These are phyloP conservation scores for Penicillium sp. DNA, from an alignment of 2,329 filamentous ascomycete genomes.

Conservation along the genomic window DNA sequence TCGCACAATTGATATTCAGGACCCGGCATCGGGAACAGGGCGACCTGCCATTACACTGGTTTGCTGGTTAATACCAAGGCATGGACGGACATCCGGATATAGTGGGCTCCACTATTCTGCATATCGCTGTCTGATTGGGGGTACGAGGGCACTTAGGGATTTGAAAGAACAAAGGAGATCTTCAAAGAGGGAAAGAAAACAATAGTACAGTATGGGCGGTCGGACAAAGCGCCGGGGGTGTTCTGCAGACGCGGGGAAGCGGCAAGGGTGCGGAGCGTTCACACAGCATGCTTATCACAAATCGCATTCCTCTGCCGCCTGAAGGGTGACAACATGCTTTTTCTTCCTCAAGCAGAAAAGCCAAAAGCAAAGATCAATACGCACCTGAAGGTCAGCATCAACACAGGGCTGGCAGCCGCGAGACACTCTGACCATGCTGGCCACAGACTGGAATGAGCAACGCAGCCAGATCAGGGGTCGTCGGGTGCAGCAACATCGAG, in stretches of 20 bases:
- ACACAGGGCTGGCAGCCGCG: conserved; percentile 34
- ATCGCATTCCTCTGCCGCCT: background rate
- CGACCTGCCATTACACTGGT: conserved; percentile 36
- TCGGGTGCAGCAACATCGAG: conserved; percentile 15
- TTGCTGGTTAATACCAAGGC: background rate
- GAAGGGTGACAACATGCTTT: background rate
- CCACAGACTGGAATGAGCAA: conserved; percentile 19
- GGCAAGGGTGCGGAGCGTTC: background rate
- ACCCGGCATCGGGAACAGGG: conserved; percentile 38
- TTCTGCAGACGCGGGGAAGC: background rate
- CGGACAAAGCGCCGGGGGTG: background rate
- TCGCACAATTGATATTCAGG: conserved; percentile 34
- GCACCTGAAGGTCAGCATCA: conserved; percentile 24
- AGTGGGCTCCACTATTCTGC: background rate
- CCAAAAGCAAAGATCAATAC: conserved; percentile 4
- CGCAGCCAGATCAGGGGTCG: conserved; percentile 7
- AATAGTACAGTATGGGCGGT: background rate
- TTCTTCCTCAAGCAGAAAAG: background rate
- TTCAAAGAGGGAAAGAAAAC: background rate
- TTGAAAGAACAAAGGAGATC: background rate
- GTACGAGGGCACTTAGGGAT: background rate
- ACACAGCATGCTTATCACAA: background rate
- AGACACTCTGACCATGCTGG: conserved; percentile 39
- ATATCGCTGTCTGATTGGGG: background rate
- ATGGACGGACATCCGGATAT: background rate